Evolutionary conservation across 257 asterid genomes (phyloP).

Genomic region (Solanum pennellii): DNA sequence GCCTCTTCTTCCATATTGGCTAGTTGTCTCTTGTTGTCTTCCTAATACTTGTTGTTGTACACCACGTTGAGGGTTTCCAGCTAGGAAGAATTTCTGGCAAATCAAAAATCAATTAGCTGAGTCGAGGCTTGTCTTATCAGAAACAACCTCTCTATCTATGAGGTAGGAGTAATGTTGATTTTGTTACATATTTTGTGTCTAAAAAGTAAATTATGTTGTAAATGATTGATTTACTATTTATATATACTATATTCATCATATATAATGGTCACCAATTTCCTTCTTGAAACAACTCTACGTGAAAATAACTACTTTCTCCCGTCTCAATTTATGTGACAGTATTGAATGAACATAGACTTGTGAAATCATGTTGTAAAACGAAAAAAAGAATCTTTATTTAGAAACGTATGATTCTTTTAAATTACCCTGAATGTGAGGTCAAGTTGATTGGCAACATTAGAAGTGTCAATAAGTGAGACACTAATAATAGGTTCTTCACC

Average conservation of each 20-base stretch:
- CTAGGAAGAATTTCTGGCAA: conserved; percentile 47
- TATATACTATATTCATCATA: background rate
- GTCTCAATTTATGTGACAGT: background rate
- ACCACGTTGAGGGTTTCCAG: conserved; percentile 35
- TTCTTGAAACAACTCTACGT: background rate
- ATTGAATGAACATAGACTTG: background rate
- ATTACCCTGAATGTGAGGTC: conserved; percentile 40
- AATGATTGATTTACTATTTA: background rate
- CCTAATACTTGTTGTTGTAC: background rate
- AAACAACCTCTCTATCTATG: background rate
- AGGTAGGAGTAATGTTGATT: background rate
- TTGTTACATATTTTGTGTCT: background rate
- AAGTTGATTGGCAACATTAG: conserved; percentile 43
- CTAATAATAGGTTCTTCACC: conserved; percentile 30
- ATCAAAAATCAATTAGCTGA: background rate
- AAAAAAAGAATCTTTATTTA: background rate
- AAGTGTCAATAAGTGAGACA: conserved; percentile 30
- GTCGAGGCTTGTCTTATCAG: background rate
- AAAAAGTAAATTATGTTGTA: background rate
- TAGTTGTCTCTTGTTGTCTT: background rate
- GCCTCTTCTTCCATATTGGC: background rate
- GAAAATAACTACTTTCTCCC: background rate
- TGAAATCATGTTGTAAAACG: background rate
- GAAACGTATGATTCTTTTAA: background rate
- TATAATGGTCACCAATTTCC: background rate